Evolutionary conservation across 371 early-diverging fungal genomes (phyloP), one percentile per base, ranked within the genome.

Genomic region (Funneliformis caledonium): DNA sequence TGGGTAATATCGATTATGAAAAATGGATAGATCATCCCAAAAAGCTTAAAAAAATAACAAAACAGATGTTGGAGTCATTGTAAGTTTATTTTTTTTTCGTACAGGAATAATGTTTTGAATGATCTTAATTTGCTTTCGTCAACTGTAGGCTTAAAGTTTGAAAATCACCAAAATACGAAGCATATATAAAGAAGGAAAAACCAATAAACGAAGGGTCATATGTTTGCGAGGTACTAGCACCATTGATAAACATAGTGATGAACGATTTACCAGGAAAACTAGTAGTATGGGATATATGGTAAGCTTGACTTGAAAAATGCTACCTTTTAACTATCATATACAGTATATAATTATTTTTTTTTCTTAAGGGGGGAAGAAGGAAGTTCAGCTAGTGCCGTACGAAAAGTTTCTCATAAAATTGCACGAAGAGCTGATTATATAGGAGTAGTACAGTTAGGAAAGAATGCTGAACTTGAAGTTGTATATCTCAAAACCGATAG

Each of bases 101-200:
- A 45, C 45, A 45, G 45, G 45, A 45, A 45, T 45, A 45, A 45
- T 45, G 45, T 45, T 45, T 45, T 45, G 45, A 45, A 45, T 6
- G 45, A 45, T 45, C 45, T 45, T 45, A 45, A 45, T 45, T 45
- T 45, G 45, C 45, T 45, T 45, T 45, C 45, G 8, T 45, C 45
- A 45, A 45, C 45, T 45, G 45, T 45, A 61, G 61, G 61, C 61
- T 61, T 12, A 61, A 61, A 61, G 61, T 7, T 61, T 61, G 61
- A 26, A 61, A 61, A 61, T 61, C 61, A n/a, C 61, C 61, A 61
- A 61, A 61, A 61, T 61, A 61, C 61, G 61, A 61, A 61, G 61
- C 61, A 61, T 61, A 61, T 26, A 26, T 26, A 26, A 26, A 26
- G 26, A 26, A 26, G 26, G 26, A 26, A 26, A 26, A 26, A 26